phyloP scores from a whole-genome alignment of 176 grass and related monocot species.

The Carex parvula region DNA sequence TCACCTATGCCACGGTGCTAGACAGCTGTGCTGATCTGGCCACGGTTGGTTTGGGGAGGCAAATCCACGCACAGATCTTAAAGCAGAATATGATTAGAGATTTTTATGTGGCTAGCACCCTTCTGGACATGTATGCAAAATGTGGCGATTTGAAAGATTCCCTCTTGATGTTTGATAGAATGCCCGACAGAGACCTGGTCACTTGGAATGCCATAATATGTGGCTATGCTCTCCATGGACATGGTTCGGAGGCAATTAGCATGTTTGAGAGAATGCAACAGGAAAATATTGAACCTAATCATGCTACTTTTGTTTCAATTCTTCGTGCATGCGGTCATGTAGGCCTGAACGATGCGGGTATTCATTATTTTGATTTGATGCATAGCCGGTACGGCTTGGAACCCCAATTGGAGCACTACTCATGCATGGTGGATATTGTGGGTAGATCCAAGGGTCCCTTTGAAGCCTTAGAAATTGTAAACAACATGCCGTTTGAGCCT shows the following conservation, averaged over 20 bases:
- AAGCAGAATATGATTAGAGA: slow-evolving; percentile 70
- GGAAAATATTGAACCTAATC: slow-evolving; percentile 64
- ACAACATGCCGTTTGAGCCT: slow-evolving; percentile 62
- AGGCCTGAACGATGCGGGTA: slow-evolving; percentile 61
- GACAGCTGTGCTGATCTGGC: slow-evolving; percentile 79
- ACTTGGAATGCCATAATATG: slow-evolving; percentile 93
- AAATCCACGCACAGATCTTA: slow-evolving; percentile 75
- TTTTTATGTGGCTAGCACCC: slow-evolving; percentile 70
- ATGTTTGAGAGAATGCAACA: slow-evolving; percentile 86
- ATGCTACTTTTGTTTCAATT: slow-evolving; percentile 74
- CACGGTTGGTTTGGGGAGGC: slow-evolving; percentile 65
- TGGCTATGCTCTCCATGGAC: slow-evolving; percentile 76
- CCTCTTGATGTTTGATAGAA: slow-evolving; percentile 52
- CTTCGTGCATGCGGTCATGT: slow-evolving; percentile 85
- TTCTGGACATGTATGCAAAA: slow-evolving; percentile 89
- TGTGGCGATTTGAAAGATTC: slow-evolving; percentile 64
- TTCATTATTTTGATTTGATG: slow-evolving; percentile 64
- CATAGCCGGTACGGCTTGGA: slow-evolving; percentile 48
- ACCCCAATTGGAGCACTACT: slow-evolving; percentile 78
- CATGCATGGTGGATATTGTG: slow-evolving; percentile 87
- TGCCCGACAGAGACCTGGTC: slow-evolving; percentile 54
- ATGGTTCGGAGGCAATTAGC: slow-evolving; percentile 57
- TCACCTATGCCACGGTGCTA: slow-evolving; percentile 70
- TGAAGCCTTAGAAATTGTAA: slow-evolving; percentile 61
- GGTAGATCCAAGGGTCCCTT: slow-evolving; percentile 55